phyloP scores from a whole-genome alignment of 1,284 basidiomycete genomes.

The Bjerkandera adusta region DNA sequence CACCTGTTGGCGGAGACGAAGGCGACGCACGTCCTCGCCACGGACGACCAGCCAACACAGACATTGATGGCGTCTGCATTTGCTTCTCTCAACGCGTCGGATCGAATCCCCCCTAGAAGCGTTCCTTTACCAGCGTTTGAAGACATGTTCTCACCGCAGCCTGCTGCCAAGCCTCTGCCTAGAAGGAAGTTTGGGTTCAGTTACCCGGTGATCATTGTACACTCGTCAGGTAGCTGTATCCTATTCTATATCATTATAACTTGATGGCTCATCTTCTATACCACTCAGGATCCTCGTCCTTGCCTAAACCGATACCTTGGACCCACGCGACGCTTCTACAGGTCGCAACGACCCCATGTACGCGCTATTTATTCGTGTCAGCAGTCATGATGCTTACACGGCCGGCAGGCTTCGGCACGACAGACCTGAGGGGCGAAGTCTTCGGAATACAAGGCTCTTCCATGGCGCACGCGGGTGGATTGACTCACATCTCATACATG shows the following conservation, averaged over 20 bases:
- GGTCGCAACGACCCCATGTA: not conserved
- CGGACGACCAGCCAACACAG: not conserved
- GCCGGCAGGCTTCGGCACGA: not conserved
- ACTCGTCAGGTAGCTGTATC: not conserved
- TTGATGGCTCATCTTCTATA: too few relatives aligned
- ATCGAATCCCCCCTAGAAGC: too few relatives aligned
- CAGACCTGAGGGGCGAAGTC: not conserved
- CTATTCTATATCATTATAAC: too few relatives aligned
- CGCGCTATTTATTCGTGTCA: too few relatives aligned
- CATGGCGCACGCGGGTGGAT: not conserved
- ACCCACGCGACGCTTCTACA: not conserved
- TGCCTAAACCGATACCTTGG: slow-evolving; percentile 1
- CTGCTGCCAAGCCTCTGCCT: too few relatives aligned
- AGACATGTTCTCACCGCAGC: too few relatives aligned
- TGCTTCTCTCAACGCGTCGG: too few relatives aligned
- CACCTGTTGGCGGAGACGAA: not conserved
- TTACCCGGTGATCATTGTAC: not conserved
- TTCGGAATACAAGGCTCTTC: not conserved
- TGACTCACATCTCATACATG: not conserved
- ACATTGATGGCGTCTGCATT: not conserved
- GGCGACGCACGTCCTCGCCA: not conserved
- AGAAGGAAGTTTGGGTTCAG: too few relatives aligned
- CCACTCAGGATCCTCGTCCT: not conserved
- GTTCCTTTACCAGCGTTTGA: too few relatives aligned
- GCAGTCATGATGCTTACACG: too few relatives aligned